Conservation (phyloP, 345 rosid genomes). For the Melaleuca quinquenervia region DNA sequence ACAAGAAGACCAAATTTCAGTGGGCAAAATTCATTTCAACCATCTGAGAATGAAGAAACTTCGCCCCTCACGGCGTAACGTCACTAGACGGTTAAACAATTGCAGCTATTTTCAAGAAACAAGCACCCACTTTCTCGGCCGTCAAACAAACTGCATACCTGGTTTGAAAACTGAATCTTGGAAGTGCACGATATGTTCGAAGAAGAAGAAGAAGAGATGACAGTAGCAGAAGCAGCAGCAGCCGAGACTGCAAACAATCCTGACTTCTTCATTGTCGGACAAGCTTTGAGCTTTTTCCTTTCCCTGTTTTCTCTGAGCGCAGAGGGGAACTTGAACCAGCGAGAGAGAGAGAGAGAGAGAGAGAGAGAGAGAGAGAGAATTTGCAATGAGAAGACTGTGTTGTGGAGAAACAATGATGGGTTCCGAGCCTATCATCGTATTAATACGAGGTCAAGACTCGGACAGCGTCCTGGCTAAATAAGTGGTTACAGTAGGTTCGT, state of each 20-base stretch:
- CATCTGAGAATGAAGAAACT: not conserved
- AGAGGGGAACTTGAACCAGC: not conserved
- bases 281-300: not conserved
- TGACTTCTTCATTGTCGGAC: slow-evolving; percentile 4
- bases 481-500: not conserved
- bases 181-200: slow-evolving; percentile 8
- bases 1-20: not conserved
- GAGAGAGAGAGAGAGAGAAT: not conserved
- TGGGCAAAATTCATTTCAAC: not conserved
- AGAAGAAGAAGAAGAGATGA: slow-evolving; percentile 20
- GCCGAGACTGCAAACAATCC: slow-evolving; percentile 4
- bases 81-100: not conserved
- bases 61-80: not conserved
- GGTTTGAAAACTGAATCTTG: slow-evolving; percentile 20
- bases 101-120: not conserved
- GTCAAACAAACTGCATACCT: slow-evolving; percentile 19
- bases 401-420: not conserved
- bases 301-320: not conserved
- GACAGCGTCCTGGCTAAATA: not conserved
- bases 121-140: not conserved
- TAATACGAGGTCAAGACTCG: not conserved
- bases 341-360: not conserved
- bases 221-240: slow-evolving; percentile 7
- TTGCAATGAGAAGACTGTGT: not conserved
- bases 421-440: not conserved